Base-by-base conservation (phyloP, 768 basidiomycete genomes). In the Amylocystis lapponica region DNA sequence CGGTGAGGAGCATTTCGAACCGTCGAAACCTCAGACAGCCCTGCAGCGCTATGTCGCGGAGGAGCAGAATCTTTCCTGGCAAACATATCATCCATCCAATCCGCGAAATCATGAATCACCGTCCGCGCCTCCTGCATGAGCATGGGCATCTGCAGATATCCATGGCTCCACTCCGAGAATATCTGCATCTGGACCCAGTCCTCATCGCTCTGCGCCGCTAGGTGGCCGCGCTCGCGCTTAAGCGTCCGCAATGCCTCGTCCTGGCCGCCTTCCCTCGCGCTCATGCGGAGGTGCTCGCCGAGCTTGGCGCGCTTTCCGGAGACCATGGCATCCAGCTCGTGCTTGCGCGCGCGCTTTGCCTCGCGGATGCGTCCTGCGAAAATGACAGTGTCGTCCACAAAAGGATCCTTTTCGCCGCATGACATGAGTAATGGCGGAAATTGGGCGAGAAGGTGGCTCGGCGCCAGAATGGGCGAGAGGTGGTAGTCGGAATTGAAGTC, bases 331-430 rank as follows among this genome's bases (percentile, higher is more conserved):
- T 85, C 81, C 5, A 94, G 72, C 54, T 92, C 85, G 13, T 71
- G 66, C 62, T 82, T 86, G 26, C 89, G 79, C 9, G 79, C 78
- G 19, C 88, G 79, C 66, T 98, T 99, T 13, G 96, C 95, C 60
- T 97, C 90, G 21, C 95, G 74, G n/a, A 99, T 73, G 23, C 89
- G 82, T 12, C 94, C 95, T 3, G 93, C 89, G 56, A 98, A 95
- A 54, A 98, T 91, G 50, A 99, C 85, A 0, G 92, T 97, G 61
- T 98, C 96, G 63, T 99, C 96, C 19, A 96, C 92, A 55, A 99
- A 90, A 0, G 95, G 65, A 49, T 86, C 84, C 58, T 91, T 93
- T 66, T 98, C 96, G 14, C 96, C 96, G 53, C 90, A 93, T 56
- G 94, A 88, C 74, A 98, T 81, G 48, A 94, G 75, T 32, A 97